Percentiles rank a stretch among this genome's conserved stretches.
phyloP scores from a whole-genome alignment of 2,329 filamentous ascomycete genomes.

The Rhynchosporium secalis region DNA sequence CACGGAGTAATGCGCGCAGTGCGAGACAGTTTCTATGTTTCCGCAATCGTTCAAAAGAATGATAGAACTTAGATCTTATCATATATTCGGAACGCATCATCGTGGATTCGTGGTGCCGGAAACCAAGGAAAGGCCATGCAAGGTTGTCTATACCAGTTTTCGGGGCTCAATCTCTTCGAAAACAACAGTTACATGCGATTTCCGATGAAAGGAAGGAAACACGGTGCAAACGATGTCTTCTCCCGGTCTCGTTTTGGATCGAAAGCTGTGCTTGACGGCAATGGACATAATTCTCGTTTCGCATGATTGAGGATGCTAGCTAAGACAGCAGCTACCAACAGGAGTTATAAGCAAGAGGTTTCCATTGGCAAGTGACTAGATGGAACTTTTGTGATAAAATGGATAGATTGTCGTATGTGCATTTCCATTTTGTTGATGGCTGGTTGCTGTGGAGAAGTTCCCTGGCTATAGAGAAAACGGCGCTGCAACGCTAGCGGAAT shows the following conservation, averaged over 20 bases:
- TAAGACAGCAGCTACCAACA: neutral
- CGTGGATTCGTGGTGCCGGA: neutral
- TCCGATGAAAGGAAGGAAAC: conserved; percentile 2
- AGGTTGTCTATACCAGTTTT: conserved; percentile 9
- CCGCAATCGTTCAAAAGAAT: neutral
- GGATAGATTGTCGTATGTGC: too few relatives aligned
- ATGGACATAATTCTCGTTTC: neutral
- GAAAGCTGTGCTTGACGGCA: conserved; percentile 4
- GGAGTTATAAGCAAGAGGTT: too few relatives aligned
- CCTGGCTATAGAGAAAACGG: too few relatives aligned
- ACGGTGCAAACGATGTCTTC: conserved; percentile 12
- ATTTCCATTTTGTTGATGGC: too few relatives aligned
- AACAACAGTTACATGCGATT: neutral
- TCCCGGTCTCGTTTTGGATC: conserved; percentile 1
- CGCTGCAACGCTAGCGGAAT: too few relatives aligned
- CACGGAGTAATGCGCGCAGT: too few relatives aligned
- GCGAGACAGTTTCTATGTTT: neutral
- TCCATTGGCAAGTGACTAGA: too few relatives aligned
- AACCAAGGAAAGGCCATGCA: conserved; percentile 1
- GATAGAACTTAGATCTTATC: neutral
- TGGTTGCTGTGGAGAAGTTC: too few relatives aligned
- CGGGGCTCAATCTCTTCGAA: neutral
- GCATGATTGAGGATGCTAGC: neutral
- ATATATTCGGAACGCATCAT: neutral
- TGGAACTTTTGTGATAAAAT: too few relatives aligned